Conservation (phyloP, 2,329 filamentous ascomycete species). For the Orbilia brochopaga region DNA sequence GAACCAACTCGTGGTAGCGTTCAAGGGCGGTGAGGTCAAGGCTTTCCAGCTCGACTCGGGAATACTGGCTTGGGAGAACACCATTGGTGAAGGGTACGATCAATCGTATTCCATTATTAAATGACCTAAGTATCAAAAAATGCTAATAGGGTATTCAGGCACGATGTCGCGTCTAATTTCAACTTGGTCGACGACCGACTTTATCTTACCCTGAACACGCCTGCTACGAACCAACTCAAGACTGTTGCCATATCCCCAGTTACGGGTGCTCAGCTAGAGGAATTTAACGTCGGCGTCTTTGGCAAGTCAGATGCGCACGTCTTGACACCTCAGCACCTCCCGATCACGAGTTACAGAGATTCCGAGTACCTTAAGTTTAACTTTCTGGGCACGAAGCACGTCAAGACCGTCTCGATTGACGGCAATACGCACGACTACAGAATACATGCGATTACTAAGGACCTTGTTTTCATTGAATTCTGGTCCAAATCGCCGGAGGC, state of each 20-base stretch:
- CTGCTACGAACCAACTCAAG: slow-evolving; percentile 23
- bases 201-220: slow-evolving; percentile 34
- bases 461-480: slow-evolving; percentile 37
- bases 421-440: slow-evolving; percentile 32
- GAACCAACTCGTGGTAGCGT: slow-evolving; percentile 76
- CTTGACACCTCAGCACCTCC: slow-evolving; percentile 33
- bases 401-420: slow-evolving; percentile 26
- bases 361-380: slow-evolving; percentile 69
- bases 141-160: slow-evolving; percentile 27
- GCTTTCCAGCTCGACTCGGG: slow-evolving; percentile 76
- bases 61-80: slow-evolving; percentile 76
- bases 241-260: slow-evolving; percentile 40
- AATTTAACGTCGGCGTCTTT: slow-evolving; percentile 31
- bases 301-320: slow-evolving; percentile 27
- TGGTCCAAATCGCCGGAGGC: slow-evolving; percentile 31
- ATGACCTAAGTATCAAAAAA: no score
- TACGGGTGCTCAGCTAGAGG: slow-evolving; percentile 39
- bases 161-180: slow-evolving; percentile 39
- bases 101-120: no score
- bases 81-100: slow-evolving; percentile 73
- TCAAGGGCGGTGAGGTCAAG: slow-evolving; percentile 69
- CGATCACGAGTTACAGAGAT: slow-evolving; percentile 32
- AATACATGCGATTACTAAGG: slow-evolving; percentile 32
- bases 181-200: slow-evolving; percentile 28
- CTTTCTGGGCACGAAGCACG: slow-evolving; percentile 68